Conservation (phyloP, 805 yeast genomes). For the Hanseniaspora lachancei region DNA sequence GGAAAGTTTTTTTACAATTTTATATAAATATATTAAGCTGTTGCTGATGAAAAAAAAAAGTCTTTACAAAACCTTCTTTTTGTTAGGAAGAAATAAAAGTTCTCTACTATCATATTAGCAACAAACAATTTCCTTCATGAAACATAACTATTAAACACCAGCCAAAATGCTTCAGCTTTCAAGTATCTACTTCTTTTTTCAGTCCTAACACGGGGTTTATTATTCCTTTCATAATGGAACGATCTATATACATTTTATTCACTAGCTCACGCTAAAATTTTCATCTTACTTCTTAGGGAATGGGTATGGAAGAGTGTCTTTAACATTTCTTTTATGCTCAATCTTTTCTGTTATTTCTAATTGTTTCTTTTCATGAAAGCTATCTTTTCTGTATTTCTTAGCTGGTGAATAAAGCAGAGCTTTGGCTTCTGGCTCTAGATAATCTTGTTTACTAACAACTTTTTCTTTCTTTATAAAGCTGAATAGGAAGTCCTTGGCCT, state of each 20-base stretch:
- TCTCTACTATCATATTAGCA: no score
- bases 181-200: no score
- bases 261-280: background rate
- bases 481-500: slow-evolving; percentile 20
- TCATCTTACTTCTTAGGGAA: slow-evolving; percentile 26
- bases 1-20: background rate
- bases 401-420: slow-evolving; percentile 64
- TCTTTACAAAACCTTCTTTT: no score
- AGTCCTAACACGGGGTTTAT: no score
- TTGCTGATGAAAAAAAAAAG: background rate
- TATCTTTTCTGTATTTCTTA: slow-evolving; percentile 30
- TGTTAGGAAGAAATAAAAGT: no score
- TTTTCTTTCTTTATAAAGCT: slow-evolving; percentile 5
- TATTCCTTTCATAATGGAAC: background rate
- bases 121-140: no score
- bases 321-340: slow-evolving; percentile 39
- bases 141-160: no score
- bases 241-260: background rate
- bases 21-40: background rate
- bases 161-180: no score
- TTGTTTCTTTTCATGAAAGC: background rate
- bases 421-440: slow-evolving; percentile 45
- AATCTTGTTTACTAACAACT: slow-evolving; percentile 19
- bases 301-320: slow-evolving; percentile 37
- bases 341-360: slow-evolving; percentile 21